Evolutionary conservation across 768 basidiomycete species (phyloP).

Genomic region (Psilocybe subaeruginosa): DNA sequence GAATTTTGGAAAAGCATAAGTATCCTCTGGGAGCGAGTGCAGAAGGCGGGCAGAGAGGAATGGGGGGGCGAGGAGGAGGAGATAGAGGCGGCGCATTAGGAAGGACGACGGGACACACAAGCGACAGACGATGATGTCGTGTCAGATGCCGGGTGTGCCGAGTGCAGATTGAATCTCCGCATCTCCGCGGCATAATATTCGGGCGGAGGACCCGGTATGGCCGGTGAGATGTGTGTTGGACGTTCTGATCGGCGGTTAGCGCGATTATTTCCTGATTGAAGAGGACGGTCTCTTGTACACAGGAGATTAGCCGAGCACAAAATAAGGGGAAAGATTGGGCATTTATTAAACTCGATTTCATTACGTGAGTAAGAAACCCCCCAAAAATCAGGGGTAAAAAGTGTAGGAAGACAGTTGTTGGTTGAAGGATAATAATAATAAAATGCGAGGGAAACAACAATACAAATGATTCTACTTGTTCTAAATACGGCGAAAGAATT

Average conservation of each 20-base stretch:
- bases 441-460: slow-evolving; percentile 53
- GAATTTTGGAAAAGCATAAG: slow-evolving; percentile 82
- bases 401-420: slow-evolving; percentile 50
- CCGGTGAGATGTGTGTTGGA: slow-evolving; percentile 21
- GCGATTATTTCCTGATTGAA: slow-evolving; percentile 29
- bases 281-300: not conserved
- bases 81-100: slow-evolving; percentile 22
- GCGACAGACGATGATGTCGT: slow-evolving; percentile 21
- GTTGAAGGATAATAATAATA: slow-evolving; percentile 55
- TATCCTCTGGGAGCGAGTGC: slow-evolving; percentile 79
- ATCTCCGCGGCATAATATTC: slow-evolving; percentile 23
- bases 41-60: slow-evolving; percentile 45
- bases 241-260: slow-evolving; percentile 35
- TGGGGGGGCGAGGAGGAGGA: slow-evolving; percentile 26
- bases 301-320: slow-evolving; percentile 28
- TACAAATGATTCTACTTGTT: slow-evolving; percentile 54
- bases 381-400: slow-evolving; percentile 63
- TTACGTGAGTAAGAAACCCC: slow-evolving; percentile 61
- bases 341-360: slow-evolving; percentile 26
- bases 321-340: slow-evolving; percentile 21
- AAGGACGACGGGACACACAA: not conserved
- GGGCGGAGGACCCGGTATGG: slow-evolving; percentile 8
- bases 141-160: slow-evolving; percentile 26
- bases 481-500: slow-evolving; percentile 71
- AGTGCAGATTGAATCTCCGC: slow-evolving; percentile 19